phyloP scores from a whole-genome alignment of 108 stramenopile genomes.

The Cyclostephanos tholiformis region DNA sequence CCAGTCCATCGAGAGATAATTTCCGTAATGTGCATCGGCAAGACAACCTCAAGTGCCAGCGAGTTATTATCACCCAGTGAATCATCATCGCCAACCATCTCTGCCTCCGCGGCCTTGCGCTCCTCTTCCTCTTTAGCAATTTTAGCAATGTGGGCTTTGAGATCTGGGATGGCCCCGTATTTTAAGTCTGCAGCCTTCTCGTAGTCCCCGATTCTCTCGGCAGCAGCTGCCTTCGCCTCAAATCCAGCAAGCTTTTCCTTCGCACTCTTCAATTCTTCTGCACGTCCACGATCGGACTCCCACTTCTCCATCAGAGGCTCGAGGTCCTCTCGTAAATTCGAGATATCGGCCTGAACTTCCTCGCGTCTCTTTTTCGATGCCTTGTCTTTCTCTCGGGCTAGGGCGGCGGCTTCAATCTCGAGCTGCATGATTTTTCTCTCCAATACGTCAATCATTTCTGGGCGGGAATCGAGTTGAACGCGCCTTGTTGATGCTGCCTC shows the following conservation, averaged over 20 bases:
- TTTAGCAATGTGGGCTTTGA: constrained; percentile 66
- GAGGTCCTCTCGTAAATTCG: constrained; percentile 70
- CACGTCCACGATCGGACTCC: constrained; percentile 83
- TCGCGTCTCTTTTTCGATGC: constrained; percentile 71
- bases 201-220: constrained; percentile 91
- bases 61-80: constrained; percentile 34
- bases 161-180: constrained; percentile 93
- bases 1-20: constrained; percentile 86
- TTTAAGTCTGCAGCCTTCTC: constrained; percentile 93
- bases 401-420: constrained; percentile 93
- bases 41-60: constrained; percentile 77
- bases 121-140: constrained; percentile 75
- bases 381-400: constrained; percentile 86
- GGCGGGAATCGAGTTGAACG: constrained; percentile 88
- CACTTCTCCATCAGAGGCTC: constrained; percentile 70
- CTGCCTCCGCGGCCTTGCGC: constrained; percentile 52
- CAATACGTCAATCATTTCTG: constrained; percentile 87
- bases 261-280: constrained; percentile 76
- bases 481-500: constrained; percentile 93
- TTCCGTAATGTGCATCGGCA: constrained; percentile 82
- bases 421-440: constrained; percentile 89
- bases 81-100: constrained; percentile 46
- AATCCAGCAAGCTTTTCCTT: constrained; percentile 87
- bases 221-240: constrained; percentile 81
- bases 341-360: constrained; percentile 65